phyloP scores from a whole-genome alignment of 2,329 filamentous ascomycete species.

The Neurospora crassa region DNA sequence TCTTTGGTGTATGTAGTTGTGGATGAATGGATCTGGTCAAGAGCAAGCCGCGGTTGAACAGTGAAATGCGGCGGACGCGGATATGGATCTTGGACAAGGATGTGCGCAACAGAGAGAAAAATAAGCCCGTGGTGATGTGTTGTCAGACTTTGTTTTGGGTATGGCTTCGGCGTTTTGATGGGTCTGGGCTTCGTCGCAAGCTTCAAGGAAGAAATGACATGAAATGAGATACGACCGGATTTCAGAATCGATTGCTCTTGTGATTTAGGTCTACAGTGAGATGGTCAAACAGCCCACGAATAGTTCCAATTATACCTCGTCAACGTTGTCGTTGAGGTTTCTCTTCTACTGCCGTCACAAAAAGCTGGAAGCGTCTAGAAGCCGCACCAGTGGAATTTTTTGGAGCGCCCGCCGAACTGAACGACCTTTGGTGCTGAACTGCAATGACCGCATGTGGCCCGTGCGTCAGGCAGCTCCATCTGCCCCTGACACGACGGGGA shows the following conservation, averaged over 20 bases:
- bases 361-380: slow-evolving; percentile 14
- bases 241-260: neutral
- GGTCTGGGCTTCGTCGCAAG: neutral
- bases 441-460: neutral
- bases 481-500: slow-evolving; percentile 3
- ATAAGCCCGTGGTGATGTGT: neutral
- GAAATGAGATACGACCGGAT: neutral
- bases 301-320: neutral
- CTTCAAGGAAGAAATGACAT: neutral
- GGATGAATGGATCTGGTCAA: neutral
- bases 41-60: neutral
- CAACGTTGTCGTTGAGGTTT: neutral
- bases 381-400: slow-evolving; percentile 1
- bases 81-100: neutral
- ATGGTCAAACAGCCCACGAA: neutral
- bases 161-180: neutral
- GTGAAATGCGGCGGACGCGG: neutral
- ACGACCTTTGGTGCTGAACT: slow-evolving; percentile 1
- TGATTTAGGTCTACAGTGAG: neutral
- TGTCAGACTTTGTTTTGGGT: neutral
- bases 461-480: neutral
- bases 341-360: neutral
- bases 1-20: neutral
- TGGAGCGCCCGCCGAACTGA: neutral
- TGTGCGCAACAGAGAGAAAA: neutral